Evolutionary conservation across 129 eudicot genomes (phyloP).

Genomic region (Ambrosia artemisiifolia): DNA sequence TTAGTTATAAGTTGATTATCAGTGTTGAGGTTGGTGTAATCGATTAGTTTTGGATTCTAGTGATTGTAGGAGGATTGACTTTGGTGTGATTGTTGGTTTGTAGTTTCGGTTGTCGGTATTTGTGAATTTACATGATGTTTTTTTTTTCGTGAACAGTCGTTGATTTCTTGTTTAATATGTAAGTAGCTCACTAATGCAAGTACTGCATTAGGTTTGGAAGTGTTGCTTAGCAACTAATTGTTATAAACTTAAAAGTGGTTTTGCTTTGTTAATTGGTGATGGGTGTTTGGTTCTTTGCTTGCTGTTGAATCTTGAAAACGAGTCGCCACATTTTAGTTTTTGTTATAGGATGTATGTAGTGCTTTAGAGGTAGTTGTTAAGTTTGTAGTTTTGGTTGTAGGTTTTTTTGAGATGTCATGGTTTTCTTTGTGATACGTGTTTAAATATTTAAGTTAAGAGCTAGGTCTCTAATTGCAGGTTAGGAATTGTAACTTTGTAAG

Average conservation of each 20-base stretch:
- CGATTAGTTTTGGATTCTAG: constrained; percentile 3
- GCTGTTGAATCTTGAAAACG: neutral
- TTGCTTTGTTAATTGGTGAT: neutral
- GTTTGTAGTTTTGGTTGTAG: too few relatives aligned
- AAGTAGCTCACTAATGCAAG: neutral
- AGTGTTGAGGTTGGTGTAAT: neutral
- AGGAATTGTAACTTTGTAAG: neutral
- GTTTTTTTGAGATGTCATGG: too few relatives aligned
- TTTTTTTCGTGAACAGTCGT: neutral
- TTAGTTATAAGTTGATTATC: neutral
- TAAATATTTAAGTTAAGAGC: neutral
- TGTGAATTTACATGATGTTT: constrained; percentile 8
- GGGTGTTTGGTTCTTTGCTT: constrained; percentile 4
- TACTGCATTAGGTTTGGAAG: neutral
- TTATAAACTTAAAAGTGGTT: neutral
- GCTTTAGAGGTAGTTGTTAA: neutral
- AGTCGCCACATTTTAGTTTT: neutral
- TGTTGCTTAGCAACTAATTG: neutral
- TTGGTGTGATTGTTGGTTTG: neutral
- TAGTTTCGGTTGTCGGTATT: constrained; percentile 7
- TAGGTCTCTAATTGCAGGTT: neutral
- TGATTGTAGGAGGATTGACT: neutral
- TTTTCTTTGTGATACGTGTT: neutral
- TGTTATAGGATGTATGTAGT: too few relatives aligned
- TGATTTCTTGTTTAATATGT: neutral